These are phyloP conservation scores for Leucaena leucocephala DNA, from an alignment of 306 rosid genomes.

Conservation along the genomic window DNA sequence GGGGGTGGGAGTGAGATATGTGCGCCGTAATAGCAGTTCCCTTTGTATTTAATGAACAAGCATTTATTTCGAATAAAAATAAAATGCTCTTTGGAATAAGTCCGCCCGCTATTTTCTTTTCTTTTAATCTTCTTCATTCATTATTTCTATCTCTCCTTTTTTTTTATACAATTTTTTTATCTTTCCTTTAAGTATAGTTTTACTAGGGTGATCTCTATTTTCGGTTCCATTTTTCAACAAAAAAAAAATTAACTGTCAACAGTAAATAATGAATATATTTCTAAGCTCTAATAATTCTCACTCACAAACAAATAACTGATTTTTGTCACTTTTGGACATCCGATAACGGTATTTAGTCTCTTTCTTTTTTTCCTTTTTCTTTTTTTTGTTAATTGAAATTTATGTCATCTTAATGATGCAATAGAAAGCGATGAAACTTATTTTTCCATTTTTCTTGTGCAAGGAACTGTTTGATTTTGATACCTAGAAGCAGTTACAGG, in stretches of 20 bases:
- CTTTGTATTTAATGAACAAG: conserved; percentile 10
- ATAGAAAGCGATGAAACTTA: too few species aligned
- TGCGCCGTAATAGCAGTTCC: conserved; percentile 22
- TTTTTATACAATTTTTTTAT: background rate
- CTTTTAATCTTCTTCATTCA: too few species aligned
- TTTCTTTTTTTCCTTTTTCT: too few species aligned
- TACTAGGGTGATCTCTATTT: background rate
- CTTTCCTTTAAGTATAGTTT: background rate
- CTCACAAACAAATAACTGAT: background rate
- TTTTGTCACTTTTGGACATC: background rate
- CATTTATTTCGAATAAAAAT: background rate
- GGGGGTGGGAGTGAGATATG: too few species aligned
- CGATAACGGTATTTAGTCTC: background rate
- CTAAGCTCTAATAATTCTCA: background rate
- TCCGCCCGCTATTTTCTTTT: background rate
- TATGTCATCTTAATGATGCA: too few species aligned
- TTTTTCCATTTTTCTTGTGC: too few species aligned
- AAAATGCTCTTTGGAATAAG: background rate
- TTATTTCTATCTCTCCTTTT: background rate
- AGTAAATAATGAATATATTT: background rate
- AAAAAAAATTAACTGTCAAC: background rate
- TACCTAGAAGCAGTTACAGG: too few species aligned
- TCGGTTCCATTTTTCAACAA: background rate
- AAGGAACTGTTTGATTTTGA: too few species aligned
- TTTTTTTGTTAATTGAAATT: too few species aligned